phyloP scores from a whole-genome alignment of 169 alveolate genomes.

The Plasmodium berghei region DNA sequence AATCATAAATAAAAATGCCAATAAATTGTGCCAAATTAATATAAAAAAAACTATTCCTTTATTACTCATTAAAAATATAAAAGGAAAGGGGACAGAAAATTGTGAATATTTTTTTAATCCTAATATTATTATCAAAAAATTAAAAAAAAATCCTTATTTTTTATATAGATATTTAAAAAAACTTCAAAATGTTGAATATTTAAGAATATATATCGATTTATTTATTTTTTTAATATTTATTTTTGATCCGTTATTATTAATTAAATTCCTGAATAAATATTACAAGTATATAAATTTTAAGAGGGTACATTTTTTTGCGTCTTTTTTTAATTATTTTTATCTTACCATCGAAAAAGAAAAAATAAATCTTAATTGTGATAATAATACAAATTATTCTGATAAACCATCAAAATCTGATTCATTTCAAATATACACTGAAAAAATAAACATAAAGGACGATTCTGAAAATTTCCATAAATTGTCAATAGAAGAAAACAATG shows the following conservation, averaged over 20 bases:
- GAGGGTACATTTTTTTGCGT: constrained; percentile 12
- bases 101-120: constrained; percentile 39
- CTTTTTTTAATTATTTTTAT: constrained; percentile 36
- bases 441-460: not conserved
- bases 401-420: too few species aligned
- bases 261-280: constrained; percentile 3
- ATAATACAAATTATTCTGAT: too few species aligned
- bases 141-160: constrained; percentile 58
- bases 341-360: not conserved
- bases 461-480: too few species aligned
- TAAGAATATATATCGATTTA: constrained; percentile 18
- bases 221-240: constrained; percentile 40
- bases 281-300: constrained; percentile 40
- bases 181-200: constrained; percentile 18
- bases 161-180: constrained; percentile 46
- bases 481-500: not conserved
- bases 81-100: constrained; percentile 5
- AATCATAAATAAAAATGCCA: constrained; percentile 7
- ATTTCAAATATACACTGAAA: not conserved
- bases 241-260: constrained; percentile 32
- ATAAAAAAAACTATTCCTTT: constrained; percentile 30
- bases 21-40: constrained; percentile 16
- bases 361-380: too few species aligned
- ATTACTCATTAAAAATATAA: constrained; percentile 18
- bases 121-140: constrained; percentile 20